Percentiles rank a stretch among this genome's conserved stretches.
Evolutionary conservation across 2,329 filamentous ascomycete species (phyloP).

Genomic region (Teratosphaeria destructans): DNA sequence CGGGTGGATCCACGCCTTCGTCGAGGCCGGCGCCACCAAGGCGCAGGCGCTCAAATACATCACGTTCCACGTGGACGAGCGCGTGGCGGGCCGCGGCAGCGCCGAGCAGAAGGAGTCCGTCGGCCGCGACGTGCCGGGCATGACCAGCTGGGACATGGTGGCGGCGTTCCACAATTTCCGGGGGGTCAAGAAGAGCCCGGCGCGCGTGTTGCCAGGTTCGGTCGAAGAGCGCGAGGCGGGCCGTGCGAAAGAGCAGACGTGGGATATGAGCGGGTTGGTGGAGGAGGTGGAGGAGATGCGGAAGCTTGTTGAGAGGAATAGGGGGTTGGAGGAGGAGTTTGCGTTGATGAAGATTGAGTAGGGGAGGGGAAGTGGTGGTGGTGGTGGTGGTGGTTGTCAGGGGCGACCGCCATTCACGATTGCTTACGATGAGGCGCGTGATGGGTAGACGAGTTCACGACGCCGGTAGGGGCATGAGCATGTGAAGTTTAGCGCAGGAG

Average conservation of each 20-base stretch:
- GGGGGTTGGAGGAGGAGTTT: not conserved
- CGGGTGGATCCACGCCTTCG: not conserved
- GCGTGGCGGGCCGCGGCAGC: not conserved
- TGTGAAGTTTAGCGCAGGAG: not conserved
- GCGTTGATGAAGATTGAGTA: not conserved
- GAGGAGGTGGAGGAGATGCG: not conserved
- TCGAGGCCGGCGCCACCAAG: not conserved
- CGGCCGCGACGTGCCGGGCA: not conserved
- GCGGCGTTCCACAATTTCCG: not conserved
- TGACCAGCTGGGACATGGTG: not conserved
- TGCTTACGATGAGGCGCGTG: not conserved
- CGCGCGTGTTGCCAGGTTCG: not conserved
- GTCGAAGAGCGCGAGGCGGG: not conserved
- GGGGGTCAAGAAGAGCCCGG: not conserved
- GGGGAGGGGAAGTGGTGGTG: not conserved
- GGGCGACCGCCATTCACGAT: not conserved
- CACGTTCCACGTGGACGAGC: not conserved
- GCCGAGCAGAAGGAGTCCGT: not conserved
- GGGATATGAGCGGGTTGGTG: not conserved
- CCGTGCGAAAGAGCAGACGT: not conserved
- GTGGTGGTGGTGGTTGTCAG: not conserved
- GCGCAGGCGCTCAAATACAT: not conserved
- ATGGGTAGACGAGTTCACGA: not conserved
- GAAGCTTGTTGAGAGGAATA: not conserved
- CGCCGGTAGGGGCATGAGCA: not conserved